Evolutionary conservation across 805 yeast species (phyloP), one percentile per base, ranked within the genome.

Genomic region (Teunomyces kruisii): DNA sequence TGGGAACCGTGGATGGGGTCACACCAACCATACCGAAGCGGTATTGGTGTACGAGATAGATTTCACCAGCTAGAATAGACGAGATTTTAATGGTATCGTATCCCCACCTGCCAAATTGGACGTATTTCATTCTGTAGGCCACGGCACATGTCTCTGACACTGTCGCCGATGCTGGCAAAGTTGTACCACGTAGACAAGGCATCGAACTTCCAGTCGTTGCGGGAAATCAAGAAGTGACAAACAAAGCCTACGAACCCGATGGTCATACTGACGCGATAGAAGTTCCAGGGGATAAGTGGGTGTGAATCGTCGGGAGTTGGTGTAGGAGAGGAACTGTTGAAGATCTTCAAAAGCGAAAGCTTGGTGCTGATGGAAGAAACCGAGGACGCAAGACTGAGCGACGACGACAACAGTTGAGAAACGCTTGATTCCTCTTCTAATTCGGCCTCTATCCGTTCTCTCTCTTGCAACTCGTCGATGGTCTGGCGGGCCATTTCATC

Each of bases 1-100:
- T 61, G 99, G 99, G 8, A 88, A 87, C 50, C 78, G 97, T 57
- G 99, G 99, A 4, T 92, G 97, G 97, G 77, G 76, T 1, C 90
- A 85, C 53, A 90, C 96, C 3, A 69, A 74, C 30, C 78, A 85
- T 17, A 84, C 94, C 1, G 97, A 90, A 47, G 78, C 82, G n/a
- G 86, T 86, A 8, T 75, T 90, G 53, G 74, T 89, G 17, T 92
- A 91, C 61, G 96, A 88, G 53, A 84, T 91, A 27, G 83, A 82
- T 43, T 65, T 79, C 39, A 67, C 61, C 39, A 52, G 51, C 28
- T 45, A 33, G 26, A 35, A 30, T 31, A 19, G 22, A 19, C n/a
- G n/a, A 13, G 17, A 33, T 8, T 10, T 31, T 9, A 31, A 14
- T 8, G 14, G 13, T 35, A 13, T 19, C 38, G 38, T 35, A 35